These are phyloP conservation scores for Carnegiea gigantea DNA, from an alignment of 179 eudicot genomes.

Conservation along the genomic window DNA sequence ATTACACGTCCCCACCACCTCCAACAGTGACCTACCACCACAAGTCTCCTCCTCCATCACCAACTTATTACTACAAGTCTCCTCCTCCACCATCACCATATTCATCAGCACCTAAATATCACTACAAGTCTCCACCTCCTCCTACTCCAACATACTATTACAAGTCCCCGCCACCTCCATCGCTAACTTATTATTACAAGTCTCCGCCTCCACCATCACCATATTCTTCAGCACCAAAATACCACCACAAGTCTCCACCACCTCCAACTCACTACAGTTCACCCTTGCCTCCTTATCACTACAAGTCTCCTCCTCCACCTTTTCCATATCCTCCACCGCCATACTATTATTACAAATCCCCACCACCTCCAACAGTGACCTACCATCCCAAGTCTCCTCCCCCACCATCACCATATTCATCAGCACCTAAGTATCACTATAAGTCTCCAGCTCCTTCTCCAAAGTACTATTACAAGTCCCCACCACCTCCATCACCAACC, in stretches of 20 bases:
- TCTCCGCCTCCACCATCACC: not conserved
- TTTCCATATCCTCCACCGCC: not conserved
- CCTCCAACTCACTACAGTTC: not conserved
- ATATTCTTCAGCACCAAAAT: not conserved
- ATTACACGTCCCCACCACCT: not conserved
- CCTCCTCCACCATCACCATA: not conserved
- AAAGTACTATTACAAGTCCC: not conserved
- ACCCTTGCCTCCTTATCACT: not conserved
- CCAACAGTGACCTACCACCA: not conserved
- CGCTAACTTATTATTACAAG: not conserved
- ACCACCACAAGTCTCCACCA: not conserved
- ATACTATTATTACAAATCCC: not conserved
- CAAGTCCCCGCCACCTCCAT: not conserved
- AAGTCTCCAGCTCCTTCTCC: not conserved
- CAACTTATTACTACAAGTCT: not conserved
- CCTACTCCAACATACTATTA: not conserved
- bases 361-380: not conserved
- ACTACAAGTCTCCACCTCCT: not conserved
- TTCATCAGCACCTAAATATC: not conserved
- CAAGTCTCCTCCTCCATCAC: not conserved
- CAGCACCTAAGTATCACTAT: not conserved
- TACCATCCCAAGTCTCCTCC: not conserved
- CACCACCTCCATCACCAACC: not conserved
- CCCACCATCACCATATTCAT: not conserved
- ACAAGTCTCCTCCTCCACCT: not conserved